Base-by-base conservation (phyloP, 345 rosid genomes). In the Nasturtium officinale region DNA sequence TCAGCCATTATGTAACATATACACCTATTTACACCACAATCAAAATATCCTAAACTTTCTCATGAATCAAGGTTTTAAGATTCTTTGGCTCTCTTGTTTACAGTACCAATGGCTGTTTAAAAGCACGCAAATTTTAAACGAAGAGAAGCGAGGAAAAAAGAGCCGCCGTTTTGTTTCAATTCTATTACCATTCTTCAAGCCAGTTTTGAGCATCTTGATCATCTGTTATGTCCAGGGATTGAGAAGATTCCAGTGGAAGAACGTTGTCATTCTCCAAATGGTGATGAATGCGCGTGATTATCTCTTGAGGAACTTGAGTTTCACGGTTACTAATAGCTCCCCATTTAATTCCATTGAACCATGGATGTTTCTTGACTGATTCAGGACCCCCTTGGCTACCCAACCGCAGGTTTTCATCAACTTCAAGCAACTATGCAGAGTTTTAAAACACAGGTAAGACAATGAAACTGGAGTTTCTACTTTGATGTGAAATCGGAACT, bases 121-220 rank as follows among this genome's bases (percentile, higher is more conserved):
- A 71, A 63, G 77, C 65, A 54, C 13, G 1, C 1, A 46, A 45
- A 45, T 64, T 65, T 23, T n/a, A 33, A 73, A 21, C 16, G 65
- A 63, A 30, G 21, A 53, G 28, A 32, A 6, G 28, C 13, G 15
- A 8, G 30, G 10, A 52, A 40, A 38, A 37, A 61, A 17, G 13
- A 52, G 4, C 67, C 4, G 25, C 66, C 6, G 20, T 52, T 72
- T 71, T 38, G 52, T 43, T 26, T 33, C n/a, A 65, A 50, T 5
- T 65, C 47, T 21, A 9, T 69, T 87, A 90, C 98, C 98, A 90
- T 43, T 85, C 91, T 15, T 85, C 87, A 13, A 90, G 88, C 98
- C 98, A 91, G 67, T 89, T 84, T 3, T 85, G 82, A 79, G 61
- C 61, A 69, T 79, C 75, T 45, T 84, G 81, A 54, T 71, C 94